A percentile compares a stretch with the other conserved stretches of the same genome.
phyloP scores from a whole-genome alignment of 179 eudicot species.

The Heliamphora pulchella region DNA sequence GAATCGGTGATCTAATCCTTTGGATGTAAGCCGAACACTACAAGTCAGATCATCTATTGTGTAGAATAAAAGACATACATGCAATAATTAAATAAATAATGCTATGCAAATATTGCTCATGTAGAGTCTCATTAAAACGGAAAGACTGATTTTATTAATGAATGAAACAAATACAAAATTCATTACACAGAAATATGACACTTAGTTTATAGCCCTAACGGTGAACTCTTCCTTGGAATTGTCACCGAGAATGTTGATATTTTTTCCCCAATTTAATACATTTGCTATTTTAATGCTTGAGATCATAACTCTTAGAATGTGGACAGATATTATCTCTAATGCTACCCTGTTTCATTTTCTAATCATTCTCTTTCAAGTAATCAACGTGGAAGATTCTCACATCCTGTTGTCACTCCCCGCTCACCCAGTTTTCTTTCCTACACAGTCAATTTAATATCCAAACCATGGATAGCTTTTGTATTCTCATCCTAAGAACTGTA shows the following conservation, averaged over 20 bases:
- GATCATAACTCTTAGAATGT: constrained; percentile 3
- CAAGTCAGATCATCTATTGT: too few species aligned
- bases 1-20: too few species aligned
- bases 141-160: too few species aligned
- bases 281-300: background rate
- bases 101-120: too few species aligned
- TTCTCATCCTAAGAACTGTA: background rate
- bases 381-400: background rate
- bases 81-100: too few species aligned
- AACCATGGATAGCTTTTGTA: background rate
- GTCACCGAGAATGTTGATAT: background rate
- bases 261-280: background rate
- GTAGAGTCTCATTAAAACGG: too few species aligned
- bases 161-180: too few species aligned
- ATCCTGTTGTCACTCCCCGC: background rate
- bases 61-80: too few species aligned
- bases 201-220: too few species aligned
- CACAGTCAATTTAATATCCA: too few species aligned
- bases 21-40: too few species aligned
- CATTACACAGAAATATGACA: too few species aligned
- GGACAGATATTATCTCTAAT: background rate
- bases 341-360: background rate
- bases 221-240: background rate
- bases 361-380: background rate
- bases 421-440: background rate